Conservation (phyloP, 208 protist genomes). For the Trypanosoma melophagium region DNA sequence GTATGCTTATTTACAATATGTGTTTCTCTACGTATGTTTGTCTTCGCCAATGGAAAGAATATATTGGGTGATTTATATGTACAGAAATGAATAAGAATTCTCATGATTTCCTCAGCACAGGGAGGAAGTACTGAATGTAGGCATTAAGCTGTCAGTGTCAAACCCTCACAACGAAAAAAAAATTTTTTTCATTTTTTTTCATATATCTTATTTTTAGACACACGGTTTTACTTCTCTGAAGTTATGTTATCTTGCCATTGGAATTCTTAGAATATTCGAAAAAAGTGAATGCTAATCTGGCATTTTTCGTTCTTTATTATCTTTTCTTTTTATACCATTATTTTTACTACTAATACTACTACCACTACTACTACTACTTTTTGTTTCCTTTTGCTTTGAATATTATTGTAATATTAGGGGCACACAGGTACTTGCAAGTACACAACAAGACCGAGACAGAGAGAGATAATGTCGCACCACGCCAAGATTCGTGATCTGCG, state of each 20-base stretch:
- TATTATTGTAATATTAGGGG: background rate
- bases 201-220: background rate
- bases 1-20: background rate
- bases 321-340: conserved; percentile 7
- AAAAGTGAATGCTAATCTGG: background rate
- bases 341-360: background rate
- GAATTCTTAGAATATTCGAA: conserved; percentile 3
- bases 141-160: too few species aligned
- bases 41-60: too few species aligned
- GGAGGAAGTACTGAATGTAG: too few species aligned
- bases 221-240: conserved; percentile 3
- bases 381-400: background rate
- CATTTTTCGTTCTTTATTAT: conserved; percentile 3
- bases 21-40: background rate
- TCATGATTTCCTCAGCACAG: too few species aligned
- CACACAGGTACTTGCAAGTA: background rate
- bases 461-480: conserved; percentile 75
- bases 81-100: too few species aligned
- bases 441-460: background rate
- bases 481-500: conserved; percentile 91
- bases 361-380: background rate
- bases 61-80: too few species aligned
- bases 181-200: conserved; percentile 17
- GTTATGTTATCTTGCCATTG: conserved; percentile 12
- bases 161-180: background rate